Base-by-base conservation (phyloP, 768 basidiomycete genomes). In the Tulasnella sp. region DNA sequence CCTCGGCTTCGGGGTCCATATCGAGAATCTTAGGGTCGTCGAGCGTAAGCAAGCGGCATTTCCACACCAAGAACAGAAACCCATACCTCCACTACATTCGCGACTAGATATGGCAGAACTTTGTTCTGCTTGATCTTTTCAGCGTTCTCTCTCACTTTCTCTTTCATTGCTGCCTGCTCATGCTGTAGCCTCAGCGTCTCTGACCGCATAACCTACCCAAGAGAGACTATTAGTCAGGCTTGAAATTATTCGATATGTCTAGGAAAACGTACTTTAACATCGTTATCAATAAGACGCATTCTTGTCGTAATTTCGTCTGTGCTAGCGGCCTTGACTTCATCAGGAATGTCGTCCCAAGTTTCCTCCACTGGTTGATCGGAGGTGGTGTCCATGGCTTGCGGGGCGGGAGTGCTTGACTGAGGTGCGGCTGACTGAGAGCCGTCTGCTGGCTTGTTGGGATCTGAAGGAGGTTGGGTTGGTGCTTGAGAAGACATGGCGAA, bases 61-160 rank as follows among this genome's bases (percentile, higher is more conserved):
- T 5, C 40, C 37, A 36, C 8, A 9, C 17, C 31, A 4, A 25
- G 12, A 29, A 38, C 2, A 58, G 7, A 15, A 22, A 52, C 38
- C 81, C 88, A 76, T 80, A 96, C 95, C 89, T 99, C 97, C 22
- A 99, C 95, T 42, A 99, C 94, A 81, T 99, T 97, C 19, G 93
- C 95, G 45, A 99, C 97, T 73, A 99, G 90, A 84, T 99, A 99
- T 7, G 97, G 97, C 58, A 99, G 85, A 15, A 97, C 95, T 84
- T 99, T 99, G 84, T 99, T 99, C 88, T 99, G 97, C 84, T 97
- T 97, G 79, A 99, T 93, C 85, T 99, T 99, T 85, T 97, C 95
- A 67, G 92, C 91, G 79, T 98, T 99, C 82, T 99, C 97, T 73
- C 94, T 90, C 81, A 99, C 97, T 88, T 97, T 97, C 86, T 98